Evolutionary conservation across 495 filamentous ascomycete genomes (phyloP), one percentile per base, ranked within the genome.

Genomic region (Elaphomyces granulatus): DNA sequence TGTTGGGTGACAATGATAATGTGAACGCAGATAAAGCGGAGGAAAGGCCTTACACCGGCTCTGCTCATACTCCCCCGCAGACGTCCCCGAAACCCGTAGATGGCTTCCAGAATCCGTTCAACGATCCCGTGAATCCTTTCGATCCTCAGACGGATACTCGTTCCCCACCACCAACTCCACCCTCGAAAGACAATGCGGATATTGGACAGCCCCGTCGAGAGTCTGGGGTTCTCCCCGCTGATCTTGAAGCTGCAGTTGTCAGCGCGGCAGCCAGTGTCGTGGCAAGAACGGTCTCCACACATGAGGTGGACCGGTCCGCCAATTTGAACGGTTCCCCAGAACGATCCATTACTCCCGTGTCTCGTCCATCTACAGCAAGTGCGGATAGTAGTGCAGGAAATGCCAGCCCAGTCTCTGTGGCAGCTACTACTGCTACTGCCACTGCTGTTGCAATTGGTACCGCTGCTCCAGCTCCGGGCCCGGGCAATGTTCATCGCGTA

Each of bases 401-500:
- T 31, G 38, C 39, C 14, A 44, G 42, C 41, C 44, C 40, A 32
- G 43, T 48, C 51, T 61, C 52, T 4, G 61, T 55, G 8, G 58
- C 56, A 14, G 50, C 45, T 38, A 44, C 45, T 42, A 45, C 55
- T 20, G 56, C 49, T 34, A 60, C 53, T 20, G 55, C 61, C 43
- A 65, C 52, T 30, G 59, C 56, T 28, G 67, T 49, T 36, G 43
- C 46, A 28, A 45, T 48, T 21, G 54, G 44, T 32, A 53, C 52
- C 7, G 56, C 51, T 50, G 56, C 54, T 20, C 54, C 49, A 32
- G 49, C 54, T 34, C 39, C 56, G 28, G 66, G 66, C 15, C 71
- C 77, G 1, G 54, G 61, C 3, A 71, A 75, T 43, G 82, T 90
- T 42, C 80, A 99, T 56, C 83, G 90, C 42, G 85, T 95, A 20